Evolutionary conservation across 2,329 filamentous ascomycete species (phyloP).

Genomic region (Fusarium nanum): DNA sequence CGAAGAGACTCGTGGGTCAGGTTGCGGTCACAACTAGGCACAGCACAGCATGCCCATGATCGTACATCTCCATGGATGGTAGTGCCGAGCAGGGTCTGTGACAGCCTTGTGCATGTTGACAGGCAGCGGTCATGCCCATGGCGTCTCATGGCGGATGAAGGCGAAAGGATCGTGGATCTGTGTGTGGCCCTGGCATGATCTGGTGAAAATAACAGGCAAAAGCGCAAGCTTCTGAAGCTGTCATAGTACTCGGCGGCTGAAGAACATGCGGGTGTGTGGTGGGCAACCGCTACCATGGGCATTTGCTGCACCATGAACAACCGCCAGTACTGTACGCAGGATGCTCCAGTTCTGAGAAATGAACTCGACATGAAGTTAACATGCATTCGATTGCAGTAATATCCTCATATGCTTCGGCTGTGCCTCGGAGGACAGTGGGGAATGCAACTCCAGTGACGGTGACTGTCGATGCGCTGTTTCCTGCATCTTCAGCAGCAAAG

Average conservation of each 20-base stretch:
- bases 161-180: slow-evolving; percentile 24
- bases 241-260: slow-evolving; percentile 2
- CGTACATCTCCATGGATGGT: slow-evolving; percentile 39
- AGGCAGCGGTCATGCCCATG: slow-evolving; percentile 27
- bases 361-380: slow-evolving; percentile 13
- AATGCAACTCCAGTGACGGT: slow-evolving; percentile 23
- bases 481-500: slow-evolving; percentile 24
- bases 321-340: slow-evolving; percentile 6
- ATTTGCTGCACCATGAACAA: slow-evolving; percentile 23
- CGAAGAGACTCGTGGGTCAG: slow-evolving; percentile 32
- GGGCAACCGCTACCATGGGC: slow-evolving; percentile 24
- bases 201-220: slow-evolving; percentile 29
- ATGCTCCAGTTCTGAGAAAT: slow-evolving; percentile 9
- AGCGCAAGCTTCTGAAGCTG: slow-evolving; percentile 12
- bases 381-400: slow-evolving; percentile 22
- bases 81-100: slow-evolving; percentile 45
- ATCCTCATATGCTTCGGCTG: slow-evolving; percentile 43
- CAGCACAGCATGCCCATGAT: slow-evolving; percentile 42
- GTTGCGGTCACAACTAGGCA: slow-evolving; percentile 31
- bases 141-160: slow-evolving; percentile 17
- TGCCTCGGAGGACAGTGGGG: slow-evolving; percentile 39
- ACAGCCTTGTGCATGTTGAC: slow-evolving; percentile 45
- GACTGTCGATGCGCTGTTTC: slow-evolving; percentile 39
- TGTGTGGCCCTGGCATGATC: slow-evolving; percentile 39
- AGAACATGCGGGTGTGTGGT: slow-evolving; percentile 21